phyloP scores from a whole-genome alignment of 2,329 filamentous ascomycete genomes.

The Apiospora sp. region DNA sequence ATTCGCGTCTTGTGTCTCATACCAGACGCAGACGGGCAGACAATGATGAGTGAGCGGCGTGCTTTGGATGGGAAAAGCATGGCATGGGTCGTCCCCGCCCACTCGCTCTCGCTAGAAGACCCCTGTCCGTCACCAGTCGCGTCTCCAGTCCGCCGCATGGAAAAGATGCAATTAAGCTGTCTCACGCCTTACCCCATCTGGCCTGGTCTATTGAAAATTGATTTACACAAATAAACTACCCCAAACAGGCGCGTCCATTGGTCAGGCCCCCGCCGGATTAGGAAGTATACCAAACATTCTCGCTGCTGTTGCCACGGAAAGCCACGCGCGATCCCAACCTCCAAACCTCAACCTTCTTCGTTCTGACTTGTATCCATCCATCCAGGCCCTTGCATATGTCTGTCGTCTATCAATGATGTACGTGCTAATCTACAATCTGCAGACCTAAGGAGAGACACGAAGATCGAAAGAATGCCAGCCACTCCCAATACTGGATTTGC shows the following conservation, averaged over 20 bases:
- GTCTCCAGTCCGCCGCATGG: not conserved
- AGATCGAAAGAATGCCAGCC: not conserved
- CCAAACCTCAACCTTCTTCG: not conserved
- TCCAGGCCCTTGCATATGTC: not conserved
- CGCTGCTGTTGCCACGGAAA: conserved; percentile 7
- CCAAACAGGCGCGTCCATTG: conserved; percentile 1
- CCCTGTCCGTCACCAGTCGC: conserved; percentile 14
- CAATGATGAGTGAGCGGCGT: not conserved
- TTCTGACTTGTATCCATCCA: no score
- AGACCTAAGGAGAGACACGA: not conserved
- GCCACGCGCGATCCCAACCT: conserved; percentile 8
- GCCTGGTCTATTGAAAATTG: conserved; percentile 10
- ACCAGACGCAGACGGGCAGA: not conserved
- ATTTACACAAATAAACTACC: conserved; percentile 5
- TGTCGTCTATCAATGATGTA: no score
- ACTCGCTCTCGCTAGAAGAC: conserved; percentile 1
- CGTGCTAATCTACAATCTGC: not conserved
- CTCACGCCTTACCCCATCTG: not conserved
- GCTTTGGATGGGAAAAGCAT: conserved; percentile 11
- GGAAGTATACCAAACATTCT: conserved; percentile 8
- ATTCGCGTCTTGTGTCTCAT: conserved; percentile 8
- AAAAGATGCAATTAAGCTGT: conserved; percentile 7
- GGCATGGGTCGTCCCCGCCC: conserved; percentile 2
- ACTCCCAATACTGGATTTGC: not conserved
- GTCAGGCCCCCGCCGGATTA: not conserved